Base-by-base conservation (phyloP, 2,329 filamentous ascomycete species). In the Geosmithia putterillii region DNA sequence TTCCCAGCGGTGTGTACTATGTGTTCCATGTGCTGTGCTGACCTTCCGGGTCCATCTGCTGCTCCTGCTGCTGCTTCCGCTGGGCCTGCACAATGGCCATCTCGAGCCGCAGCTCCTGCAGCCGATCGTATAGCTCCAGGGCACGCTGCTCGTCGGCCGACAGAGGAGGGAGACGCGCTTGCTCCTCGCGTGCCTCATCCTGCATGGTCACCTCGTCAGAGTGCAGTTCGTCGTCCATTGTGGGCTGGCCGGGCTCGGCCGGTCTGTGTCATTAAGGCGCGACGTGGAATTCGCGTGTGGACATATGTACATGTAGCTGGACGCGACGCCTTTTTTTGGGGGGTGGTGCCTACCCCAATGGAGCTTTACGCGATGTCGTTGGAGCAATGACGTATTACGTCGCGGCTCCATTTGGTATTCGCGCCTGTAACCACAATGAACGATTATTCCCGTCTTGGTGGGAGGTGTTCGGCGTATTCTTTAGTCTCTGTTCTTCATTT, bases 91-190 rank as follows among this genome's bases (percentile, higher is more conserved):
- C 61, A 35, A 92, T 68, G 34, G 80, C 80, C 44, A 80, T 75
- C 62, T 92, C 81, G 19, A 90, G 64, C 53, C 80, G 76, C 38
- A 89, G 69, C 57, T 85, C 78, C 54, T 82, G 77, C 21, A 87
- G 65, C 50, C 74, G 73, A 57, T 88, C 80, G 60, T 86, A 84
- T 41, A 89, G 71, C 36, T 77, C 71, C 32, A 92, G 66, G 22
- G 83, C 71, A 49, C 71, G 70, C 52, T 71, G 65, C 61, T 94
- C 86, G 46, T 75, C 70, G 32, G 76, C 70, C 2, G 81, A 84
- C 38, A 90, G 66, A 7, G 71, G 66, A 34, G 79, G 35, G 4
- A 15, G 22, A 15, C 19, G 6, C 10, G 25, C 40, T 3, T 12
- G 18, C 9, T 71, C 66, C 46, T 55, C 49, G 28, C 28, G 4